Percentiles rank a stretch among this genome's conserved stretches.
These are phyloP conservation scores for Pittosporum tobira DNA, from an alignment of 129 eudicot genomes.

Conservation along the genomic window DNA sequence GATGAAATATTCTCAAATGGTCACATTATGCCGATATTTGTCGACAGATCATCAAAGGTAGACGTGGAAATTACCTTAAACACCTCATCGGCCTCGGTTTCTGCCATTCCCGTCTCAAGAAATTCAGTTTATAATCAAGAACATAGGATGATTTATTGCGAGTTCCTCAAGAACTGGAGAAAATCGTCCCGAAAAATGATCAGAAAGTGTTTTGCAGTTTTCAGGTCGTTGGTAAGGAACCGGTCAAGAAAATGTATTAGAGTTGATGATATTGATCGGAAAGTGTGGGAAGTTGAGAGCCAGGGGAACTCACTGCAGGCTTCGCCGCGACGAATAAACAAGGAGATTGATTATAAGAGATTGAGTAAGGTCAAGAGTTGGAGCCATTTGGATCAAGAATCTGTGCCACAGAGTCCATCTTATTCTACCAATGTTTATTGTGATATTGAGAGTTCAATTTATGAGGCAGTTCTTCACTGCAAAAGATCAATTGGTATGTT, in stretches of 20 bases:
- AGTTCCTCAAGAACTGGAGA: constrained; percentile 25
- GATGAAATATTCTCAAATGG: constrained; percentile 74
- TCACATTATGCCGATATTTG: constrained; percentile 39
- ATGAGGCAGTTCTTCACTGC: constrained; percentile 53
- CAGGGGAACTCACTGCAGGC: constrained; percentile 21
- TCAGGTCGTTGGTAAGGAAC: constrained; percentile 13
- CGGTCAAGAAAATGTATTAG: constrained; percentile 30
- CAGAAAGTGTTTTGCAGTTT: constrained; percentile 29
- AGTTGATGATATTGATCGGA: constrained; percentile 41
- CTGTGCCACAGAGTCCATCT: constrained; percentile 15
- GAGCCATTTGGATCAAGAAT: constrained; percentile 23
- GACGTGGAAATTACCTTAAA: neutral
- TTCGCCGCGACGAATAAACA: constrained; percentile 21
- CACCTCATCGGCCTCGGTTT: constrained; percentile 23
- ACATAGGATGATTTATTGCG: constrained; percentile 3
- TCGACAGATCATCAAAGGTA: neutral
- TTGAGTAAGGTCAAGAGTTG: constrained; percentile 27
- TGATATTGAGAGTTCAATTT: constrained; percentile 30
- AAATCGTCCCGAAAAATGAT: constrained; percentile 28
- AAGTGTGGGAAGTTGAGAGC: constrained; percentile 32
- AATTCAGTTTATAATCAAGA: constrained; percentile 1
- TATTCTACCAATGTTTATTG: constrained; percentile 2
- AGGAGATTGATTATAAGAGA: constrained; percentile 15
- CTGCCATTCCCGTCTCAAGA: constrained; percentile 22
- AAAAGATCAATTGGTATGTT: constrained; percentile 39